Conservation (phyloP, 1,284 basidiomycete species). For the Ceratobasidium sp. region DNA sequence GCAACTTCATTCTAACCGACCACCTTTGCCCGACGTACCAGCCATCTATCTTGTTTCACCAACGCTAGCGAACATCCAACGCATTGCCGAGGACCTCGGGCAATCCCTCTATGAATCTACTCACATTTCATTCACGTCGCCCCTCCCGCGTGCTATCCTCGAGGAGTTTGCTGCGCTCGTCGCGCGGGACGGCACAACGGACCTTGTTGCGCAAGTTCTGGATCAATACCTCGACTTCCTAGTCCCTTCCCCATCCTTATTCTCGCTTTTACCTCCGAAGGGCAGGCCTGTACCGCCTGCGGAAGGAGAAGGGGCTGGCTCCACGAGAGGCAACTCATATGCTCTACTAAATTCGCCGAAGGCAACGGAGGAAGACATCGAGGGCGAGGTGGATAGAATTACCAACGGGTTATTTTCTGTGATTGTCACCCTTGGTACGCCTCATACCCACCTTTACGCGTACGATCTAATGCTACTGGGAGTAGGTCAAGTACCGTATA, state of each 20-base stretch:
- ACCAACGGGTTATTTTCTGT: slow-evolving; percentile 93
- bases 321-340: slow-evolving; percentile 64
- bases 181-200: slow-evolving; percentile 85
- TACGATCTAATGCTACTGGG: not conserved
- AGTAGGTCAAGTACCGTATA: slow-evolving; percentile 90
- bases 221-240: slow-evolving; percentile 99
- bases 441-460: not conserved
- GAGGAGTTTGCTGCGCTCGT: slow-evolving; percentile 94
- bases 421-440: slow-evolving; percentile 87
- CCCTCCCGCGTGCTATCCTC: slow-evolving; percentile 85
- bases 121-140: slow-evolving; percentile 95
- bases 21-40: slow-evolving; percentile 93
- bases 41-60: slow-evolving; percentile 98
- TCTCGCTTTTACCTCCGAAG: slow-evolving; percentile 79
- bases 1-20: slow-evolving; percentile 90
- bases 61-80: slow-evolving; percentile 83
- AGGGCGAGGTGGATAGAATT: slow-evolving; percentile 92
- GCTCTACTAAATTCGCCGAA: slow-evolving; percentile 91
- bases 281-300: slow-evolving; percentile 51
- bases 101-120: slow-evolving; percentile 86
- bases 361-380: slow-evolving; percentile 90
- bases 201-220: slow-evolving; percentile 85
- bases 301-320: slow-evolving; percentile 50
- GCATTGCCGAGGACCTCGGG: slow-evolving; percentile 83
- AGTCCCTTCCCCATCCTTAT: slow-evolving; percentile 92